These are phyloP conservation scores for Graphilbum sp. DNA, from an alignment of 2,329 filamentous ascomycete genomes.

Conservation along the genomic window DNA sequence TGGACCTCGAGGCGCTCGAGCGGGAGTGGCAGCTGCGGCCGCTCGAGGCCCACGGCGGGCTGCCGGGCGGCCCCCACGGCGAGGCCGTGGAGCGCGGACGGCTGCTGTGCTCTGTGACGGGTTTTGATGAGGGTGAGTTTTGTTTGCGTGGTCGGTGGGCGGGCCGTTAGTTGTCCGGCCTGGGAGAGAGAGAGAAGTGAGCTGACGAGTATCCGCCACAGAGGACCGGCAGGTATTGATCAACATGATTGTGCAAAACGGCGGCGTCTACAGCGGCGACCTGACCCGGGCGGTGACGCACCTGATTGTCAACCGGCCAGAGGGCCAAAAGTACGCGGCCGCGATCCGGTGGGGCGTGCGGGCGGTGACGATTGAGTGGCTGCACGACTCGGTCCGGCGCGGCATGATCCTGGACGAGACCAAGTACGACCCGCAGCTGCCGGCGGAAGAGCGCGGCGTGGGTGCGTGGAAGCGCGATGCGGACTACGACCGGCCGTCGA, in stretches of 20 bases:
- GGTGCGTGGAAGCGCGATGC: slow-evolving; percentile 55
- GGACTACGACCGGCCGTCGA: slow-evolving; percentile 20
- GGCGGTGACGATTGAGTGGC: slow-evolving; percentile 71
- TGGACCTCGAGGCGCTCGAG: slow-evolving; percentile 58
- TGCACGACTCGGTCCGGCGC: slow-evolving; percentile 64
- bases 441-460: slow-evolving; percentile 53
- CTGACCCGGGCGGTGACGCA: slow-evolving; percentile 77
- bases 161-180: too few species aligned
- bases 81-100: slow-evolving; percentile 18
- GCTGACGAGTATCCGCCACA: slow-evolving; percentile 17
- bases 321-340: slow-evolving; percentile 80
- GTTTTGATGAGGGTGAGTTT: slow-evolving; percentile 30
- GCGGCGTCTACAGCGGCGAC: slow-evolving; percentile 75
- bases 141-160: background rate
- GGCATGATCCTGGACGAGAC: slow-evolving; percentile 83
- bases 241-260: slow-evolving; percentile 48
- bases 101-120: slow-evolving; percentile 38
- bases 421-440: slow-evolving; percentile 64
- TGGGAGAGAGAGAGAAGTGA: background rate
- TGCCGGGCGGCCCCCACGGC: slow-evolving; percentile 15
- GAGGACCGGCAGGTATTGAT: slow-evolving; percentile 57
- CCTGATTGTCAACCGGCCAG: slow-evolving; percentile 61
- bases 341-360: slow-evolving; percentile 71
- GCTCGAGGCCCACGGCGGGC: slow-evolving; percentile 37
- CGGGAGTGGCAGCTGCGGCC: slow-evolving; percentile 44